Base-by-base conservation (phyloP, 2,329 filamentous ascomycete species). In the Aspergillus nomiae region DNA sequence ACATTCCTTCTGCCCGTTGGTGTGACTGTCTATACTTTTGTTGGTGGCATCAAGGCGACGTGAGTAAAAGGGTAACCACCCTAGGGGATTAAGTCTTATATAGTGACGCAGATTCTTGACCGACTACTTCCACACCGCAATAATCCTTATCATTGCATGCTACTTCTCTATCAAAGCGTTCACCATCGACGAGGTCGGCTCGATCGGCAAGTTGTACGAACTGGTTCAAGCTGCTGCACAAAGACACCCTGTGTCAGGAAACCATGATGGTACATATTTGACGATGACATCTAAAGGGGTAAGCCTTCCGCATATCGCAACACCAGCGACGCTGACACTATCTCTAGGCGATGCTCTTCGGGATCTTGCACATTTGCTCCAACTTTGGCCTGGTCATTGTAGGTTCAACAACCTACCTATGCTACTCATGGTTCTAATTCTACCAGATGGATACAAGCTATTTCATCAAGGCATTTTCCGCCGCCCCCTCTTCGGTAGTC, bases 251-350 rank as follows among this genome's bases (percentile, higher is more conserved):
- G 81, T 87, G 0, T 70, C 75, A 0, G 85, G 84, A 0, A 87
- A 87, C 43, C 73, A 84, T 21, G 71, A 80, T n/a, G 85, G 85
- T 0, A 84, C 83, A 0, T 86, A 84, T 62, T 65, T 87, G 58
- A 87, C 86, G 0, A 84, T 87, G 83, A 85, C 81, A 0, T 85
- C 83, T 2, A 82, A 84, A 60, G 76, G 76, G 21, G 80, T 81
- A 38, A 77, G 74, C 77, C 14, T 1, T 4, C 1, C 77, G 80
- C 2, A 32, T 32, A 6, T 53, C 8, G 5, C 14, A 6, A 8
- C 2, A 6, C 11, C 14, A 19, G n/a, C 7, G 3, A 21, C 12
- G 24, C 58, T 64, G 41, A 66, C n/a, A 14, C 1, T 9, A 19
- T 9, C 3, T 8, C 0, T 56, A 83, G 76, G 82, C 77, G 3